phyloP scores from a whole-genome alignment of 106 monocot genomes.

The Acorus gramineus region DNA sequence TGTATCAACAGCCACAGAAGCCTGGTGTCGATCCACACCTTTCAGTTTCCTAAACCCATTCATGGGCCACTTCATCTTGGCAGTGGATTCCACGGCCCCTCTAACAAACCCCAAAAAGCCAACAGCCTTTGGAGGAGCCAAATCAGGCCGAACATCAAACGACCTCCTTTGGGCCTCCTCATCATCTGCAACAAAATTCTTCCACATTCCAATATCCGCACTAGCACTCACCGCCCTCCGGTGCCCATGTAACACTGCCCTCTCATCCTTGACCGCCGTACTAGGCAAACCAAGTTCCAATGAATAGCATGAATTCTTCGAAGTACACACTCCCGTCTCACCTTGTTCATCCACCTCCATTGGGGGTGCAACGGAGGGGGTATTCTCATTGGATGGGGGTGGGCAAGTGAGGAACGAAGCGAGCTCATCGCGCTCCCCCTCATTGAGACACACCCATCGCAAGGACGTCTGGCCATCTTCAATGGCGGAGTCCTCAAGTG shows the following conservation, averaged over 20 bases:
- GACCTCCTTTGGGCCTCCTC: conserved; percentile 19
- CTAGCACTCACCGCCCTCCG: conserved; percentile 21
- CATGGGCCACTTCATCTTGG: conserved; percentile 34
- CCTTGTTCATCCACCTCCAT: background rate
- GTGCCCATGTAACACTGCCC: conserved; percentile 8
- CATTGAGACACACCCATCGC: conserved; percentile 18
- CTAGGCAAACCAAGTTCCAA: conserved; percentile 7
- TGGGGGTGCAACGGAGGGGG: background rate
- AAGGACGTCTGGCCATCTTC: conserved; percentile 1
- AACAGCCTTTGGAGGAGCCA: conserved; percentile 16
- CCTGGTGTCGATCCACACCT: conserved; percentile 10
- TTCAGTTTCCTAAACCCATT: conserved; percentile 44
- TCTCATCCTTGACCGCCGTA: conserved; percentile 3
- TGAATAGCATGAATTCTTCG: conserved; percentile 14
- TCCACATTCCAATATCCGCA: conserved; percentile 33
- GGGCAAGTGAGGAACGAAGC: conserved; percentile 17
- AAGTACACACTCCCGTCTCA: background rate
- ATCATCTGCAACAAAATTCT: conserved; percentile 21
- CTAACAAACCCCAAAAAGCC: conserved; percentile 23
- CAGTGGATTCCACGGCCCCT: conserved; percentile 23
- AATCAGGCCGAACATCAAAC: conserved; percentile 14
- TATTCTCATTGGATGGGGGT: background rate
- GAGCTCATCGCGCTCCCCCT: conserved; percentile 25
- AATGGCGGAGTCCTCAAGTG: conserved; percentile 9
- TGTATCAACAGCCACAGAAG: conserved; percentile 14